Percentiles rank a stretch among this genome's conserved stretches.
Evolutionary conservation across 805 yeast genomes (phyloP).

Genomic region (Myxozyma vanderwaltii): DNA sequence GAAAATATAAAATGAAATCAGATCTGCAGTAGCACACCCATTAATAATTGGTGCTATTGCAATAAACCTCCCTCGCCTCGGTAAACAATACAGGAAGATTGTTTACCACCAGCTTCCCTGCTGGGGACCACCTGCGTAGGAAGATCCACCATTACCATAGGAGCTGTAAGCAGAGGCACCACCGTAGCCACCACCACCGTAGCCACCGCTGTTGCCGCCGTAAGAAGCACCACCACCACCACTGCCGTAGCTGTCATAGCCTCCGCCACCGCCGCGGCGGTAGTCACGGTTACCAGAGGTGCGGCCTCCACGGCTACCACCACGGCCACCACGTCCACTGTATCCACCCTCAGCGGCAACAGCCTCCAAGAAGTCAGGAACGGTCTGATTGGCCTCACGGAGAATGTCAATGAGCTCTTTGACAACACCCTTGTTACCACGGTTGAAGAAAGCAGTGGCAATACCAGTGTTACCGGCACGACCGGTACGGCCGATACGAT

Average conservation of each 20-base stretch:
- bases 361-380: conserved; percentile 82
- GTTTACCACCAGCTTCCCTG: conserved; percentile 24
- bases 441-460: conserved; percentile 97
- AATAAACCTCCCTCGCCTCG: neutral
- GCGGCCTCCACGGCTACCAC: conserved; percentile 45
- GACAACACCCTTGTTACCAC: conserved; percentile 86
- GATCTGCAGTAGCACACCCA: neutral
- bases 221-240: conserved; percentile 19
- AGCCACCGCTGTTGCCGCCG: conserved; percentile 39
- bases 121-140: conserved; percentile 5
- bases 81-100: neutral
- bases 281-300: conserved; percentile 52
- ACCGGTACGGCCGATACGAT: conserved; percentile 99
- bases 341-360: conserved; percentile 76
- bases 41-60: neutral
- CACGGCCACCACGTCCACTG: conserved; percentile 52
- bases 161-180: conserved; percentile 45
- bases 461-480: conserved; percentile 99
- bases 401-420: conserved; percentile 85
- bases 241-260: conserved; percentile 12
- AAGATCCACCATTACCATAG: conserved; percentile 9
- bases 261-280: conserved; percentile 50
- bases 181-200: conserved; percentile 12
- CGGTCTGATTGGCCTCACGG: conserved; percentile 96
- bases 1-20: neutral